phyloP scores from a whole-genome alignment of 2,329 filamentous ascomycete genomes.

The Blumeria hordei region DNA sequence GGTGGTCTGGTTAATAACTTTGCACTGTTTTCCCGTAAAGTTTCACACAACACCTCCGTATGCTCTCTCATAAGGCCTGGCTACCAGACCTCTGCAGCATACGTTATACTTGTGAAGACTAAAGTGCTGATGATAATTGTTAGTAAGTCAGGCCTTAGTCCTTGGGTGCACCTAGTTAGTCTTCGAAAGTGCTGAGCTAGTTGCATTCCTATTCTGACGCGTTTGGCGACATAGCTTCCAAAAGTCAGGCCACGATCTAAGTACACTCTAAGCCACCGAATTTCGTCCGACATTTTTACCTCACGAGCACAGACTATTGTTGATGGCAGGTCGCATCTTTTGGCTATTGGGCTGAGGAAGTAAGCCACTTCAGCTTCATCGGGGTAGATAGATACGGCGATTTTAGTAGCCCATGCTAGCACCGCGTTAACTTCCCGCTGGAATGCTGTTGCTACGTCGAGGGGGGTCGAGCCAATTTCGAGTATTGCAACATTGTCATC shows the following conservation, averaged over 20 bases:
- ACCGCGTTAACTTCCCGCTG: neutral
- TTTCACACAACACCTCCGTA: neutral
- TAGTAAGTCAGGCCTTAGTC: neutral
- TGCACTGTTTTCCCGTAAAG: neutral
- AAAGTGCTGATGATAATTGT: too few relatives aligned
- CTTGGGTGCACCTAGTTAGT: neutral
- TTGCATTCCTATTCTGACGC: neutral
- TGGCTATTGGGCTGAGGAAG: neutral
- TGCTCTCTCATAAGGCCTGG: too few relatives aligned
- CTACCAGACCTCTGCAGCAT: too few relatives aligned
- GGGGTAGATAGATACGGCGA: neutral
- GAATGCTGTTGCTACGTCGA: neutral
- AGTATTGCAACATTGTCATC: neutral
- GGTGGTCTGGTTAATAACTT: neutral
- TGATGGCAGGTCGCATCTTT: neutral
- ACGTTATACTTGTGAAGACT: too few relatives aligned
- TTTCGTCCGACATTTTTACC: neutral
- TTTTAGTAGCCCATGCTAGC: neutral
- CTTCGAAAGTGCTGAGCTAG: neutral
- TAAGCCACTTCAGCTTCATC: neutral
- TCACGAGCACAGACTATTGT: neutral
- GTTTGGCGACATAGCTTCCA: neutral
- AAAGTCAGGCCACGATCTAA: neutral
- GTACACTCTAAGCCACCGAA: neutral
- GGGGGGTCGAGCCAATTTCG: neutral